phyloP scores from a whole-genome alignment of 2,329 filamentous ascomycete genomes.

The Sclerotinia minor region DNA sequence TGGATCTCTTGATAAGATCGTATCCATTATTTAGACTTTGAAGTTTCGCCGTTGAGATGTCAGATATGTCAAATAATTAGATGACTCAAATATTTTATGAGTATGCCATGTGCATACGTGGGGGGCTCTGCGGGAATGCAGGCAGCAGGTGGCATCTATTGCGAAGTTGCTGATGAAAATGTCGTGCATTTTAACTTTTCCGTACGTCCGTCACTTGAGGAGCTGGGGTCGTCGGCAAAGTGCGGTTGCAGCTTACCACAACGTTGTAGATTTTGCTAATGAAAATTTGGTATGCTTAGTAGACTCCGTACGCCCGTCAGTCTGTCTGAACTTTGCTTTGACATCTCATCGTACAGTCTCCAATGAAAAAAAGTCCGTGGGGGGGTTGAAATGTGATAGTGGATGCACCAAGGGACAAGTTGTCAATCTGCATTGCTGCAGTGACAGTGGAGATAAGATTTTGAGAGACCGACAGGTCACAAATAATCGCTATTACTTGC shows the following conservation, averaged over 20 bases:
- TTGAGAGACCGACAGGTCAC: background rate
- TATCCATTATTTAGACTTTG: background rate
- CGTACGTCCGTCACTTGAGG: constrained; percentile 9
- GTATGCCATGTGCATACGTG: background rate
- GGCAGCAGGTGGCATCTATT: background rate
- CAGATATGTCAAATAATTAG: background rate
- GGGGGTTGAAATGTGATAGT: background rate
- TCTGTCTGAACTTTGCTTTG: background rate
- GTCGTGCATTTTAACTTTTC: background rate
- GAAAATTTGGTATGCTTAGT: constrained; percentile 9
- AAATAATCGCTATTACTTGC: constrained; percentile 2
- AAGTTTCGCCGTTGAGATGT: background rate
- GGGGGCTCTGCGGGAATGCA: background rate
- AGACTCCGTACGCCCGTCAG: constrained; percentile 9
- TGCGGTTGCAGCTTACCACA: background rate
- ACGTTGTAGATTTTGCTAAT: background rate
- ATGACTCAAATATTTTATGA: constrained; percentile 2
- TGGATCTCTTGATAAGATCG: constrained; percentile 9
- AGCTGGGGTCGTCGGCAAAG: constrained; percentile 12
- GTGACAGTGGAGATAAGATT: constrained; percentile 15
- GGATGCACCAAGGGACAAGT: constrained; percentile 9
- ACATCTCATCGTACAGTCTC: constrained; percentile 13
- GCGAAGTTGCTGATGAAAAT: background rate
- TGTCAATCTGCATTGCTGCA: constrained; percentile 13
- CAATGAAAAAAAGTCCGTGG: constrained; percentile 3